Evolutionary conservation across 192 early-diverging fungal genomes (phyloP).

Genomic region (Gamsiella multidivaricata): DNA sequence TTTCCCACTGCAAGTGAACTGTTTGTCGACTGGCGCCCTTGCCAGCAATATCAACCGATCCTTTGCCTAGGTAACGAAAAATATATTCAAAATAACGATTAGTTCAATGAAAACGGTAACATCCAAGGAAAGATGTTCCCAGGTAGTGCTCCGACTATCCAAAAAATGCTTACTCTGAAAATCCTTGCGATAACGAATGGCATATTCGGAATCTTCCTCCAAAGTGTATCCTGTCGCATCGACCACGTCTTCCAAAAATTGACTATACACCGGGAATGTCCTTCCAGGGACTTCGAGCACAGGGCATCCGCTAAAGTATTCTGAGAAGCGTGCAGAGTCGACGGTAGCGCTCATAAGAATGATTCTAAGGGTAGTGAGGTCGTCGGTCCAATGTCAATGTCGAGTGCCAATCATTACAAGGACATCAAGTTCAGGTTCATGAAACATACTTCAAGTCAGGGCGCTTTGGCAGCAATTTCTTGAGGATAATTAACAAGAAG

Average conservation of each 20-base stretch:
- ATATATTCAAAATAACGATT: too few relatives aligned
- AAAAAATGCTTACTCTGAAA: constrained; percentile 51
- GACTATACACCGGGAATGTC: constrained; percentile 76
- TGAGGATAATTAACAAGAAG: constrained; percentile 76
- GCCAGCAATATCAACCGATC: constrained; percentile 49
- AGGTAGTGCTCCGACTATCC: too few relatives aligned
- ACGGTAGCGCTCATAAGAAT: constrained; percentile 84
- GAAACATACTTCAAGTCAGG: constrained; percentile 63
- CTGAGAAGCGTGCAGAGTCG: constrained; percentile 69
- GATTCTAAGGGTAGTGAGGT: constrained; percentile 33
- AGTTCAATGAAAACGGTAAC: too few relatives aligned
- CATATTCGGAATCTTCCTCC: constrained; percentile 58
- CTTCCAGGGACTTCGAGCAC: constrained; percentile 77
- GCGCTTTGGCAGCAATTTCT: constrained; percentile 59
- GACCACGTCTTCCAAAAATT: constrained; percentile 78
- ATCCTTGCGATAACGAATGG: constrained; percentile 51
- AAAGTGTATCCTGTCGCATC: constrained; percentile 68
- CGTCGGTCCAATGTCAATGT: background rate
- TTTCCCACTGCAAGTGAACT: constrained; percentile 46
- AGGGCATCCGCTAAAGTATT: constrained; percentile 71
- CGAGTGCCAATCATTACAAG: background rate
- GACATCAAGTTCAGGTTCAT: background rate
- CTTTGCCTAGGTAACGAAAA: constrained; percentile 26
- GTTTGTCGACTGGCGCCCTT: constrained; percentile 37
- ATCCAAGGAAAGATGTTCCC: too few relatives aligned